Base-by-base conservation (phyloP, 441 rosid species). In the Populus hybrid region DNA sequence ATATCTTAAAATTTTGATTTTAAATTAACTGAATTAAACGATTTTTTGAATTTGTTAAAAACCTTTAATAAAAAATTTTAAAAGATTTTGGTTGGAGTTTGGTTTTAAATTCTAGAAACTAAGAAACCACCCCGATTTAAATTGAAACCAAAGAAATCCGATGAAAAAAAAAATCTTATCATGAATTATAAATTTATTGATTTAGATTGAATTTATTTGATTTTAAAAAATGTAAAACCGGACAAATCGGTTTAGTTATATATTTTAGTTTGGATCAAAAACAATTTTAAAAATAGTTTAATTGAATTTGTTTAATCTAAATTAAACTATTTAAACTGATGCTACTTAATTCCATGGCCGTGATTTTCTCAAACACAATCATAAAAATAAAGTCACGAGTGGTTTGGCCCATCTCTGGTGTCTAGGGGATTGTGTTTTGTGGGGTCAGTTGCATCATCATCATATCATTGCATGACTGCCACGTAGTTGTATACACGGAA, bases 381-480 rank as follows among this genome's bases (percentile, higher is more conserved):
- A 9, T 69, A 21, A 36, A 19, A 36, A 38, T 24, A 6, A 36
- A 35, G 26, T 10, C 42, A 9, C 16, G 34, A 5, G 5, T 5
- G 57, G 61, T 14, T 5, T 11, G 73, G 46, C 46, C 72, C 23
- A 14, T 30, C 26, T 6, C 16, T 28, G 1, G 3, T 9, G 28
- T 7, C 24, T 7, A 42, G n/a, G 21, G 57, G 24, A 50, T 69
- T 16, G 46, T 36, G 63, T 19, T 6, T 61, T 40, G 19, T 36
- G 30, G 69, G 74, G 79, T 61, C 66, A 67, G 72, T 4, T 50
- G 0, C 14, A 67, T 67, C 79, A 70, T 69, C 6, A 46, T 46
- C 57, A 1, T 19, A 24, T 23, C 14, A 9, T 3, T 36, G 57
- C 24, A 57, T 32, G 79, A 57, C 36, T 9, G 69, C 69, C 79